Conservation (phyloP, 768 basidiomycete genomes). For the Crassisporium funariophilum region DNA sequence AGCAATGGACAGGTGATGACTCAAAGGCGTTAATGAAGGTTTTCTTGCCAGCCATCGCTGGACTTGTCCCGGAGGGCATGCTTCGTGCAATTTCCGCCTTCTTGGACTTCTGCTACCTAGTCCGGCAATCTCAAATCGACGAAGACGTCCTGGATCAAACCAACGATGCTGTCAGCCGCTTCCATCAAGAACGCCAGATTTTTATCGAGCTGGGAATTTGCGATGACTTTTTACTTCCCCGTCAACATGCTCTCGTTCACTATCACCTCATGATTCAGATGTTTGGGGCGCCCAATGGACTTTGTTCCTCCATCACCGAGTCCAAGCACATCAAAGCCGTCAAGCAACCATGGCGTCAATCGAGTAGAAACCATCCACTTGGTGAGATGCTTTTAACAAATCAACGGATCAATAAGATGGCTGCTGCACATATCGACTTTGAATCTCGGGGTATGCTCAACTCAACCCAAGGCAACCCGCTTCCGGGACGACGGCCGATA, state of each 20-base stretch:
- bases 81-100: slow-evolving; percentile 25
- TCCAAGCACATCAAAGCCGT: slow-evolving; percentile 34
- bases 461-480: neutral
- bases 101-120: slow-evolving; percentile 39
- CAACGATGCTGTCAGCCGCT: slow-evolving; percentile 19
- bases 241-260: slow-evolving; percentile 26
- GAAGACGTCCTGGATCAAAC: slow-evolving; percentile 19
- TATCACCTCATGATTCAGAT: slow-evolving; percentile 18
- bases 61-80: slow-evolving; percentile 17
- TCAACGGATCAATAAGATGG: slow-evolving; percentile 29
- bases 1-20: slow-evolving; percentile 39
- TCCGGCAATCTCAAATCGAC: slow-evolving; percentile 19
- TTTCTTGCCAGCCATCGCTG: slow-evolving; percentile 21
- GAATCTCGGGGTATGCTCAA: slow-evolving; percentile 9
- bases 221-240: slow-evolving; percentile 18
- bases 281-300: slow-evolving; percentile 30
- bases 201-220: slow-evolving; percentile 19
- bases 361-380: slow-evolving; percentile 30
- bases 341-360: slow-evolving; percentile 36
- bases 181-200: slow-evolving; percentile 31
- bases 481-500: neutral
- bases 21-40: slow-evolving; percentile 41
- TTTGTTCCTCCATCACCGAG: slow-evolving; percentile 35
- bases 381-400: slow-evolving; percentile 36
- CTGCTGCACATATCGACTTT: slow-evolving; percentile 16